phyloP scores from a whole-genome alignment of 2,329 filamentous ascomycete genomes.

The Alternaria consortialis region DNA sequence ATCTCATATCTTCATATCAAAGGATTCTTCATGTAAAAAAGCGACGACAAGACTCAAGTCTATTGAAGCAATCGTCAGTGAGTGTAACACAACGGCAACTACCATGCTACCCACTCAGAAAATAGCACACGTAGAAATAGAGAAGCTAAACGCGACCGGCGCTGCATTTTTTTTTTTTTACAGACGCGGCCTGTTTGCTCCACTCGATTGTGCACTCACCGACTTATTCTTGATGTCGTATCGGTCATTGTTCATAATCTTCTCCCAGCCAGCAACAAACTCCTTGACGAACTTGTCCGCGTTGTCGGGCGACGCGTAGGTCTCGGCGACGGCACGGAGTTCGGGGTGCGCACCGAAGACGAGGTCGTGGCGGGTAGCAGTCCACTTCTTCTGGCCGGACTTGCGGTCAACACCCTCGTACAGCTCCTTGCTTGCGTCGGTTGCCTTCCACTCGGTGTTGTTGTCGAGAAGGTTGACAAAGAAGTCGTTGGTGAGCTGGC shows the following conservation, averaged over 20 bases:
- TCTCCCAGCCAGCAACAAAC: slow-evolving; percentile 75
- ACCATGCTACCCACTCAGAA: slow-evolving; percentile 8
- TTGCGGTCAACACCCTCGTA: slow-evolving; percentile 73
- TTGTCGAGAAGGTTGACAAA: slow-evolving; percentile 81
- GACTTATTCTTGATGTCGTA: slow-evolving; percentile 63
- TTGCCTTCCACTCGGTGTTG: slow-evolving; percentile 70
- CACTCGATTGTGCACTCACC: slow-evolving; percentile 41
- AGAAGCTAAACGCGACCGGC: slow-evolving; percentile 1
- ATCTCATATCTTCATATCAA: slow-evolving; percentile 9
- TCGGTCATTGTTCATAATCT: slow-evolving; percentile 78
- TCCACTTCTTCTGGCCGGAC: slow-evolving; percentile 73
- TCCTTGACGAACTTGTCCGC: slow-evolving; percentile 73
- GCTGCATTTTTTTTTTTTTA: slow-evolving; percentile 22
- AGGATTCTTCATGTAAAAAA: slow-evolving; percentile 9
- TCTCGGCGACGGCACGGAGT: slow-evolving; percentile 74
- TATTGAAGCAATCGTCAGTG: slow-evolving; percentile 17
- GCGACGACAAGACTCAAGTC: slow-evolving; percentile 10
- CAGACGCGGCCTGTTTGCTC: slow-evolving; percentile 37
- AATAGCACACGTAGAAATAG: not conserved
- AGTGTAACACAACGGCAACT: slow-evolving; percentile 17
- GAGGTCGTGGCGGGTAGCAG: slow-evolving; percentile 72
- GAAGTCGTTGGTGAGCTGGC: slow-evolving; percentile 79
- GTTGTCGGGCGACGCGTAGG: slow-evolving; percentile 70
- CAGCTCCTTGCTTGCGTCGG: slow-evolving; percentile 60
- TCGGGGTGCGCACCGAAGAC: slow-evolving; percentile 79